Percentiles rank a stretch among this genome's conserved stretches.
These are phyloP conservation scores for Fusarium sp. DNA, from an alignment of 2,329 filamentous ascomycete species.

Conservation along the genomic window DNA sequence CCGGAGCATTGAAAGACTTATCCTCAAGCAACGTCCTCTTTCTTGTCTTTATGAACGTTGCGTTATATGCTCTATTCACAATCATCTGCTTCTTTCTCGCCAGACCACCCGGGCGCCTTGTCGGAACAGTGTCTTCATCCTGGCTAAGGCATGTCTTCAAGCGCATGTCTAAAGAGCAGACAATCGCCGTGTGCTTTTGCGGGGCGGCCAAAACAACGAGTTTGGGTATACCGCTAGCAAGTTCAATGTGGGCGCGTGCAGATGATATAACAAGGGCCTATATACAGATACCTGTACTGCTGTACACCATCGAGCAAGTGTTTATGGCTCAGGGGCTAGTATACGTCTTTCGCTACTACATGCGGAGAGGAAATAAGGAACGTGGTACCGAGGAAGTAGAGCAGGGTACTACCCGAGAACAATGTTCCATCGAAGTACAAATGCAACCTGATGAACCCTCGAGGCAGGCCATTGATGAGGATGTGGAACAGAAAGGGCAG, in stretches of 20 bases:
- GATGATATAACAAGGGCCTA: constrained; percentile 64
- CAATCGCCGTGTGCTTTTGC: constrained; percentile 77
- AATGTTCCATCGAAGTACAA: not conserved
- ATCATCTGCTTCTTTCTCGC: constrained; percentile 65
- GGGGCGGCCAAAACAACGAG: constrained; percentile 78
- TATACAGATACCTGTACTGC: constrained; percentile 70
- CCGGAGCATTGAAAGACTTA: constrained; percentile 66
- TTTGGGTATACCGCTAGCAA: constrained; percentile 73
- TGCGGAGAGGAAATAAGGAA: constrained; percentile 43
- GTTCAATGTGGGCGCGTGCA: constrained; percentile 71
- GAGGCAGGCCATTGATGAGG: not conserved
- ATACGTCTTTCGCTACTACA: constrained; percentile 58
- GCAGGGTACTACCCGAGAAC: not conserved
- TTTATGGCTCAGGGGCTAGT: constrained; percentile 58
- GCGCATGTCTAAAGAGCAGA: constrained; percentile 67
- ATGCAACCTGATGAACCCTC: not conserved
- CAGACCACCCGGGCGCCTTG: constrained; percentile 51
- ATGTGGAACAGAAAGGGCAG: constrained; percentile 1
- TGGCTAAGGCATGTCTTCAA: constrained; percentile 49
- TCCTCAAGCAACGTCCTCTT: constrained; percentile 71
- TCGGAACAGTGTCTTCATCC: constrained; percentile 18
- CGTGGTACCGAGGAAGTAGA: constrained; percentile 33
- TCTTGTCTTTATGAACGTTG: constrained; percentile 73
- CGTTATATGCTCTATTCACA: constrained; percentile 69
- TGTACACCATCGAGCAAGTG: constrained; percentile 68